Evolutionary conservation across 2,329 filamentous ascomycete species (phyloP).

Genomic region (Ophiostoma populinum): DNA sequence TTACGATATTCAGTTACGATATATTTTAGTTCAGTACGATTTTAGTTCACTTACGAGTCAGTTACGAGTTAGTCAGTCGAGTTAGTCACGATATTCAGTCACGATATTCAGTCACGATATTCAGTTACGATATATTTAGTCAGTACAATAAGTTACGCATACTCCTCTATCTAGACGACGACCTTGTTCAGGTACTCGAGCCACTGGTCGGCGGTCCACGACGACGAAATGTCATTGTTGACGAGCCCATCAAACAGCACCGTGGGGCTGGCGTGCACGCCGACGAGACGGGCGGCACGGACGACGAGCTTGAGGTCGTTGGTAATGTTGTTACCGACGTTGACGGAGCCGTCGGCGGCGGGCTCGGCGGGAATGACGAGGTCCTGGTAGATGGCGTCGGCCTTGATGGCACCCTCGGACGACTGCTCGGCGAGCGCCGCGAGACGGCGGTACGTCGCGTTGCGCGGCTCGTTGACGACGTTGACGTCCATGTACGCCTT

Average conservation of each 20-base stretch:
- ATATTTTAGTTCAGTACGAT: too few relatives aligned
- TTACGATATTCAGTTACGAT: too few relatives aligned
- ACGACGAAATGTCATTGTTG: conserved; percentile 59
- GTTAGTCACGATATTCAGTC: too few relatives aligned
- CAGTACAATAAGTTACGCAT: not conserved
- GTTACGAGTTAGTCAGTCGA: too few relatives aligned
- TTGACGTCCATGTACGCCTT: conserved; percentile 68
- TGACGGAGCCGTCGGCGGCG: conserved; percentile 49
- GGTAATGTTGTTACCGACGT: conserved; percentile 67
- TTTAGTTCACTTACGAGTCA: too few relatives aligned
- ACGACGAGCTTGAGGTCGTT: conserved; percentile 70
- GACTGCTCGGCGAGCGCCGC: conserved; percentile 49
- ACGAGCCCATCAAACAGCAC: conserved; percentile 78
- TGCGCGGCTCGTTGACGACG: conserved; percentile 69
- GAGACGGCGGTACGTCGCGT: conserved; percentile 65
- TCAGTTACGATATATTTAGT: too few relatives aligned
- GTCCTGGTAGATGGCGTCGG: conserved; percentile 49
- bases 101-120: too few relatives aligned
- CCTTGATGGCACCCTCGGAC: conserved; percentile 57
- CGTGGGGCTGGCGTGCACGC: conserved; percentile 82
- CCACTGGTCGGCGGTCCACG: conserved; percentile 71
- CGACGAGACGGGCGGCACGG: conserved; percentile 61
- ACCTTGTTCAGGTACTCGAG: conserved; percentile 57
- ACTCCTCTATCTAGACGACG: conserved; percentile 23
- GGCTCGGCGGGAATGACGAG: conserved; percentile 54